Percentiles rank a stretch among this genome's conserved stretches.
Evolutionary conservation across 352 stramenopile genomes (phyloP).

Genomic region (Phytophthora pisi): DNA sequence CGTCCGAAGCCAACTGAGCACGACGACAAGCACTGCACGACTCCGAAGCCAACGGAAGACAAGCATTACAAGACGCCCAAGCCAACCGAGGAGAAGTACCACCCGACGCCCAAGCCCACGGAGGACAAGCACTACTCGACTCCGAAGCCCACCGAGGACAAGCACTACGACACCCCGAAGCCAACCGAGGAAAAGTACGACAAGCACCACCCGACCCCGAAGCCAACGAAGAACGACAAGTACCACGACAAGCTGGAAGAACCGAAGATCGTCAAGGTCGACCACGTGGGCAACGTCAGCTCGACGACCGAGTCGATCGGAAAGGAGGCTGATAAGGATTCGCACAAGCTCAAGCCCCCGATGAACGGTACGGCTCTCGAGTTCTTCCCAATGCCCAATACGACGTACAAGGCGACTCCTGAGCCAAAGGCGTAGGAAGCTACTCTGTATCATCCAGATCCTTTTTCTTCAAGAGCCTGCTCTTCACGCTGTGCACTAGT

Average conservation of each 20-base stretch:
- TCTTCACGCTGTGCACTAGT: conserved; percentile 2
- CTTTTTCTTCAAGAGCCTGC: not conserved
- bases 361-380: conserved; percentile 24
- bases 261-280: conserved; percentile 13
- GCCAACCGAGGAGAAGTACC: conserved; percentile 7
- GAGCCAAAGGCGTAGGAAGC: not conserved
- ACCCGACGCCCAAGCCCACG: conserved; percentile 13
- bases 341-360: conserved; percentile 15
- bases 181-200: not conserved
- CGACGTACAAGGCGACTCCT: conserved; percentile 29
- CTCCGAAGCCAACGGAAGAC: conserved; percentile 12
- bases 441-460: not conserved
- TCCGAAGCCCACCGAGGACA: not conserved
- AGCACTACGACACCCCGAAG: conserved; percentile 4
- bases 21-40: conserved; percentile 8
- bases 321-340: conserved; percentile 15
- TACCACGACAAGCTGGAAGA: conserved; percentile 3
- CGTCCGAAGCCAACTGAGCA: conserved; percentile 12
- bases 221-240: conserved; percentile 3
- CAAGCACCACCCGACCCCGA: not conserved
- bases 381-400: conserved; percentile 30
- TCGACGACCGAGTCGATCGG: not conserved
- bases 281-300: conserved; percentile 1
- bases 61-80: conserved; percentile 9
- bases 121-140: conserved; percentile 11